Conservation (phyloP, 768 basidiomycete genomes). For the Dioszegia aurantiaca region DNA sequence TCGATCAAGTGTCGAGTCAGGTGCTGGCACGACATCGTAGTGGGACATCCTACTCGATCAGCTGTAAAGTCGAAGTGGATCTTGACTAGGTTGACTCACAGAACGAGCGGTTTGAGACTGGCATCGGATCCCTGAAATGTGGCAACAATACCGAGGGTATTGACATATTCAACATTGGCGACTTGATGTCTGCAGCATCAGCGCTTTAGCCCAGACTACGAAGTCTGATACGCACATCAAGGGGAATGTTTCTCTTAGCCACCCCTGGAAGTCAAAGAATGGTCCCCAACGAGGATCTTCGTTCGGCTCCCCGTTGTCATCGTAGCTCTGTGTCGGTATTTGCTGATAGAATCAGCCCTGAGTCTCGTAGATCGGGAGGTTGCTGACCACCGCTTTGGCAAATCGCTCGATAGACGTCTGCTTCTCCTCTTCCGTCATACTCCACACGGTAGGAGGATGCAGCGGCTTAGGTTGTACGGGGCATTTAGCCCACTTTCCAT, state of each 20-base stretch:
- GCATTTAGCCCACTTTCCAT: conserved; percentile 23
- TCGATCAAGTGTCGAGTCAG: conserved; percentile 41
- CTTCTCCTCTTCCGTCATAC: conserved; percentile 36
- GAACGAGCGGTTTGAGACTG: conserved; percentile 44
- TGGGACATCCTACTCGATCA: conserved; percentile 41
- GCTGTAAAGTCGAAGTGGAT: neutral
- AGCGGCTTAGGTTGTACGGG: conserved; percentile 42
- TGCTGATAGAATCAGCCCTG: conserved; percentile 23
- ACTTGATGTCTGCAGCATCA: conserved; percentile 27
- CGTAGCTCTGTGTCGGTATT: conserved; percentile 48
- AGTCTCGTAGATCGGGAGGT: neutral
- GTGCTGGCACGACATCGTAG: conserved; percentile 50
- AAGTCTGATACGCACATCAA: conserved; percentile 33
- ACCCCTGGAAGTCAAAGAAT: conserved; percentile 49
- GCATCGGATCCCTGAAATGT: conserved; percentile 45
- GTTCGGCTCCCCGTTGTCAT: conserved; percentile 50
- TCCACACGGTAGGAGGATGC: conserved; percentile 32
- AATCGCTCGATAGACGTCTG: conserved; percentile 26
- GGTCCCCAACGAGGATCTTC: conserved; percentile 51
- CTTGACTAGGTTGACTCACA: conserved; percentile 20
- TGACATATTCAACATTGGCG: conserved; percentile 46
- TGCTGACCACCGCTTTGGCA: conserved; percentile 41
- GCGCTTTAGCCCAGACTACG: neutral
- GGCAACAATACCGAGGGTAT: conserved; percentile 45
- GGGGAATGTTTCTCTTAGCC: conserved; percentile 45